phyloP scores from a whole-genome alignment of 164 flowering plant species.

The Platanus orientalis region DNA sequence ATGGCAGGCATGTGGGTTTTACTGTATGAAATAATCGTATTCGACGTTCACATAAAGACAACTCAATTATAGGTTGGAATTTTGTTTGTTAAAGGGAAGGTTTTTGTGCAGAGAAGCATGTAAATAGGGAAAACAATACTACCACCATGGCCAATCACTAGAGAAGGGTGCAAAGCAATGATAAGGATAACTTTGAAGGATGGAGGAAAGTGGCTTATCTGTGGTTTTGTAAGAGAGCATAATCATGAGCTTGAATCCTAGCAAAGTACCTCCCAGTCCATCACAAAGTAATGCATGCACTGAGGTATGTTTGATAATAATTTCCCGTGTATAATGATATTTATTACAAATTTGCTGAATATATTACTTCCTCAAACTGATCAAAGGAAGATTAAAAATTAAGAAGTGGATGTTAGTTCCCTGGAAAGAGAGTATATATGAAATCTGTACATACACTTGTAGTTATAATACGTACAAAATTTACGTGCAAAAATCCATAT shows the following conservation, averaged over 20 bases:
- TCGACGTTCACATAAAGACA: slow-evolving; percentile 18
- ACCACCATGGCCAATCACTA: slow-evolving; percentile 11
- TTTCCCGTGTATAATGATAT: neutral
- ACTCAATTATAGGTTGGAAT: slow-evolving; percentile 16
- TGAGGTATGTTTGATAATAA: neutral
- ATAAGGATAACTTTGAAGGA: neutral
- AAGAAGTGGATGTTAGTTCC: too few relatives aligned
- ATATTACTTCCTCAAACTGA: too few relatives aligned
- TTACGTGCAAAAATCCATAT: too few relatives aligned
- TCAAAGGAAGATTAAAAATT: too few relatives aligned
- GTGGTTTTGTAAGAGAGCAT: neutral
- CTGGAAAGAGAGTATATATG: too few relatives aligned
- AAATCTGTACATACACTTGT: too few relatives aligned
- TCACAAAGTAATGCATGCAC: neutral
- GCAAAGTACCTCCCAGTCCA: neutral
- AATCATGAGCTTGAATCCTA: neutral
- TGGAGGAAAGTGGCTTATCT: neutral
- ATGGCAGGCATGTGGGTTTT: slow-evolving; percentile 13
- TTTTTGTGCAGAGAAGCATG: slow-evolving; percentile 11
- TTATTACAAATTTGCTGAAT: too few relatives aligned
- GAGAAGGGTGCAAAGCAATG: too few relatives aligned
- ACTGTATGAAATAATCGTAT: slow-evolving; percentile 18
- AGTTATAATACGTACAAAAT: too few relatives aligned
- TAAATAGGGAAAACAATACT: slow-evolving; percentile 17
- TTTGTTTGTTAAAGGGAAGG: slow-evolving; percentile 19